Evolutionary conservation across 2,329 filamentous ascomycete genomes (phyloP).

Genomic region (Trichothecium roseum): DNA sequence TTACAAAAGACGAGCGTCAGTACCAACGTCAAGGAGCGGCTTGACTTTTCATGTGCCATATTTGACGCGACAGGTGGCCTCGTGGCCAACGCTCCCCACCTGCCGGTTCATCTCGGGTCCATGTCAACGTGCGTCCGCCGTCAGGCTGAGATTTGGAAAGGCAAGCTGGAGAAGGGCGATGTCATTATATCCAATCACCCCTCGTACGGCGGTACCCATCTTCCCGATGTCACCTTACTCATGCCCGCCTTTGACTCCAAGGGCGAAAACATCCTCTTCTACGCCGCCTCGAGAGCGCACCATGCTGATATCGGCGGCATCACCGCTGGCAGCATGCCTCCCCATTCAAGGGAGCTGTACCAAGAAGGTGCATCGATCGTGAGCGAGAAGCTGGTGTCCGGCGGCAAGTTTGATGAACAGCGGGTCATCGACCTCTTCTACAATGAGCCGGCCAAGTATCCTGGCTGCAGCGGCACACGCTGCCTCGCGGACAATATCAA

Average conservation of each 20-base stretch:
- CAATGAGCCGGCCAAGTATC: slow-evolving; percentile 61
- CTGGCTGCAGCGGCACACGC: slow-evolving; percentile 67
- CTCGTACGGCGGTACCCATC: slow-evolving; percentile 72
- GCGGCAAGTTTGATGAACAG: slow-evolving; percentile 69
- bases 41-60: slow-evolving; percentile 74
- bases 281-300: slow-evolving; percentile 69
- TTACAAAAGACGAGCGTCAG: slow-evolving; percentile 73
- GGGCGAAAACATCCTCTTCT: slow-evolving; percentile 67
- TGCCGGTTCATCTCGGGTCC: slow-evolving; percentile 70
- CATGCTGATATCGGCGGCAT: slow-evolving; percentile 83
- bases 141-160: slow-evolving; percentile 70
- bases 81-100: slow-evolving; percentile 69
- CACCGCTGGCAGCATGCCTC: slow-evolving; percentile 71
- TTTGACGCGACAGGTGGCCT: slow-evolving; percentile 68
- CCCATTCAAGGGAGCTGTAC: slow-evolving; percentile 54
- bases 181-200: slow-evolving; percentile 79
- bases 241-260: slow-evolving; percentile 61
- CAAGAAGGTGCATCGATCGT: slow-evolving; percentile 55
- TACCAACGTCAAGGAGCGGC: slow-evolving; percentile 72
- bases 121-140: slow-evolving; percentile 76
- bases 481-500: slow-evolving; percentile 75
- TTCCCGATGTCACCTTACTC: slow-evolving; percentile 73
- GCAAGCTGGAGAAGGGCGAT: slow-evolving; percentile 66
- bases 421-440: slow-evolving; percentile 63
- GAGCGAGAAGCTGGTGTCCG: slow-evolving; percentile 61